phyloP scores from a whole-genome alignment of 352 stramenopile species.

The Poterioochromonas sp. region DNA sequence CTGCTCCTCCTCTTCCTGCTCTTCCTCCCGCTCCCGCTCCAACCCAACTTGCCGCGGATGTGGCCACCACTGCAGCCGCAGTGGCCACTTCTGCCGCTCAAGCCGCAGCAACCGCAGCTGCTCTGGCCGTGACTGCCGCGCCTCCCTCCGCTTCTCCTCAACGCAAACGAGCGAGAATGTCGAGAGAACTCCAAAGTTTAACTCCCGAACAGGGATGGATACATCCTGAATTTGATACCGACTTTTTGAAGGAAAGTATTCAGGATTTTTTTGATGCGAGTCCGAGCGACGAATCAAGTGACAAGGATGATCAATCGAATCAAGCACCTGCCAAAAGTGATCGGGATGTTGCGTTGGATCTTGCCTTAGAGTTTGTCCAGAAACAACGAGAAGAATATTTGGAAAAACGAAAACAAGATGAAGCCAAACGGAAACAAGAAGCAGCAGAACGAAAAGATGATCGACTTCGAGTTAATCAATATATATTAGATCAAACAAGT shows the following conservation, averaged over 20 bases:
- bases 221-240: constrained; percentile 30
- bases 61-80: constrained; percentile 27
- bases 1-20: constrained; percentile 28
- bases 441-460: constrained; percentile 30
- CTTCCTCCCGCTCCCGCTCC: constrained; percentile 26
- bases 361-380: constrained; percentile 30
- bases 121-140: constrained; percentile 26
- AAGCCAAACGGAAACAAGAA: constrained; percentile 30
- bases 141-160: constrained; percentile 27
- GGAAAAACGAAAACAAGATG: constrained; percentile 31
- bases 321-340: constrained; percentile 29
- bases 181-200: constrained; percentile 30
- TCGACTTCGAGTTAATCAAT: constrained; percentile 31
- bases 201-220: constrained; percentile 29
- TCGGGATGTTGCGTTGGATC: constrained; percentile 29
- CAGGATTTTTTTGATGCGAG: constrained; percentile 30
- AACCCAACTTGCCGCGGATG: constrained; percentile 28
- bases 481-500: constrained; percentile 32
- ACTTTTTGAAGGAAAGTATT: constrained; percentile 32
- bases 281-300: constrained; percentile 29
- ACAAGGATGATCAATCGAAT: constrained; percentile 31
- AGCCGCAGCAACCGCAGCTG: constrained; percentile 27
- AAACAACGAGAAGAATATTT: constrained; percentile 32
- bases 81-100: constrained; percentile 27
- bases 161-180: constrained; percentile 29